phyloP scores from a whole-genome alignment of 73 alveolate genomes.

The Paraurostyla sp. region DNA sequence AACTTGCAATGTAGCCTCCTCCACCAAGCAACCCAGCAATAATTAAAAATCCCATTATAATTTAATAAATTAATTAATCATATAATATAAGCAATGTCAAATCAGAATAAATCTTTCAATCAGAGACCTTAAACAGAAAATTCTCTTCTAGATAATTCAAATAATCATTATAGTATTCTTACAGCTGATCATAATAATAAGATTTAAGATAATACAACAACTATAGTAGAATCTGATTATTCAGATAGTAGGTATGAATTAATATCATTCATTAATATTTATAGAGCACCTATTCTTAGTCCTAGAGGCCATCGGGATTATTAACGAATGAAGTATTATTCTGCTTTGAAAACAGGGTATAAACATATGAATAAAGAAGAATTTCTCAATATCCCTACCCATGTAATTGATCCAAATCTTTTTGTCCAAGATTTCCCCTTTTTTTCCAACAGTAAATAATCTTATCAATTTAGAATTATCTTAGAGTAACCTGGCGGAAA shows the following conservation, averaged over 20 bases:
- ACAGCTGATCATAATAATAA: neutral
- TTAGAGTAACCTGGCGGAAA: neutral
- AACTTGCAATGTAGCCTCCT: neutral
- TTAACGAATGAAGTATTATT: constrained; percentile 40
- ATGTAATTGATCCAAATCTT: neutral
- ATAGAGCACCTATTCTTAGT: constrained; percentile 22
- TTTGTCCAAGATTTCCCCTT: neutral
- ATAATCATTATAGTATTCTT: too few relatives aligned
- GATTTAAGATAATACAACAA: neutral
- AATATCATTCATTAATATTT: too few relatives aligned
- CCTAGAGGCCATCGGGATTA: constrained; percentile 34
- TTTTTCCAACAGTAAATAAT: too few relatives aligned
- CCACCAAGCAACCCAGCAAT: constrained; percentile 6
- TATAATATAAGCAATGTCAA: too few relatives aligned
- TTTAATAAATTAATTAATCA: neutral
- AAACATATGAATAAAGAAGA: constrained; percentile 37
- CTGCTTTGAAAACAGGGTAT: constrained; percentile 60
- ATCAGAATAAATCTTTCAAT: too few relatives aligned
- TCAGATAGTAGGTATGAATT: neutral
- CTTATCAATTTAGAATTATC: too few relatives aligned
- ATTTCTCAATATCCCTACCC: neutral
- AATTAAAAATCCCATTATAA: constrained; percentile 23
- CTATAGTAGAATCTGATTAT: neutral
- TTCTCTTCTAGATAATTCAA: too few relatives aligned
- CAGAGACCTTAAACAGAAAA: too few relatives aligned